Conservation (phyloP, 2,329 filamentous ascomycete genomes). For the Sporothrix pseudoabietina region DNA sequence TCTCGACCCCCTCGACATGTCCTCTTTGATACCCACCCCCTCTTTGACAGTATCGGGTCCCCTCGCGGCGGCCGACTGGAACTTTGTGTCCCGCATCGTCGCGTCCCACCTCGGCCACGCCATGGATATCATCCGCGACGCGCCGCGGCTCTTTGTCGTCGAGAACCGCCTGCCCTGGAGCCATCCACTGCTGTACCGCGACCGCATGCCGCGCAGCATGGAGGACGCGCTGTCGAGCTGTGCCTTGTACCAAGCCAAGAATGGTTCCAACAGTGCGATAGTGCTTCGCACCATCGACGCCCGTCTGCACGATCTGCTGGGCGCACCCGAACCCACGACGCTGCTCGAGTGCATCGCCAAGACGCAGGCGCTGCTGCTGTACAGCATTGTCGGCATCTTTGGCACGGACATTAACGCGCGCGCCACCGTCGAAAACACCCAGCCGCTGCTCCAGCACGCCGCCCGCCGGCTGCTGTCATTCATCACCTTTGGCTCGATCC, state of each 20-base stretch:
- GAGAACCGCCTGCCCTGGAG: conserved; percentile 57
- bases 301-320: conserved; percentile 49
- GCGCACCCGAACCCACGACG: conserved; percentile 40
- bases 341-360: conserved; percentile 43
- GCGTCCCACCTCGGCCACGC: conserved; percentile 46
- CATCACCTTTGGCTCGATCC: not conserved
- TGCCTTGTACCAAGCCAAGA: conserved; percentile 56
- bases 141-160: conserved; percentile 52
- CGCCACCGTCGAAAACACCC: conserved; percentile 40
- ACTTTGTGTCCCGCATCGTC: conserved; percentile 27
- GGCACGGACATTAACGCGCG: conserved; percentile 47
- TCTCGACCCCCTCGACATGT: not conserved
- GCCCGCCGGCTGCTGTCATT: conserved; percentile 41
- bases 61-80: not conserved
- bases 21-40: not conserved
- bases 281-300: conserved; percentile 54
- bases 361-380: conserved; percentile 49
- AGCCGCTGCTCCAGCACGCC: conserved; percentile 41
- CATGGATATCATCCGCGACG: conserved; percentile 55
- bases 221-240: conserved; percentile 58
- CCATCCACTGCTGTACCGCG: conserved; percentile 54
- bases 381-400: conserved; percentile 51
- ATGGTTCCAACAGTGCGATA: conserved; percentile 49
- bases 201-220: conserved; percentile 54
- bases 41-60: not conserved